phyloP scores from a whole-genome alignment of 345 rosid genomes.

The Hevea brasiliensis region DNA sequence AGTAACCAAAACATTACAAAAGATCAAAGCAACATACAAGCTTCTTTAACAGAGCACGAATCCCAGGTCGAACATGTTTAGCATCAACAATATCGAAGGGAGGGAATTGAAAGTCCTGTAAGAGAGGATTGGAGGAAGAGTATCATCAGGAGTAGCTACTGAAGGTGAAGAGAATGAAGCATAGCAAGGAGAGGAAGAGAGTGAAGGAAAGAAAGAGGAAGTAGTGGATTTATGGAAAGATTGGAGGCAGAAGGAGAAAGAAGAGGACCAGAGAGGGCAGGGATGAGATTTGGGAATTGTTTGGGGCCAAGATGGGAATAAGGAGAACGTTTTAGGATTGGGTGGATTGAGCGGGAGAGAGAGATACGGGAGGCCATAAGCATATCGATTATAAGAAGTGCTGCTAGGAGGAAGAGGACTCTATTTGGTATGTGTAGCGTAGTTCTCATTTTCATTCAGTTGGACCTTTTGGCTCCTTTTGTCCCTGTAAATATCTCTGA shows the following conservation, averaged over 20 bases:
- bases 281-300: slow-evolving; percentile 28
- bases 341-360: slow-evolving; percentile 42
- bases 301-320: slow-evolving; percentile 35
- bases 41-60: slow-evolving; percentile 62
- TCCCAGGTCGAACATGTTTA: slow-evolving; percentile 71
- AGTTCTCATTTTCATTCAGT: no score
- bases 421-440: no score
- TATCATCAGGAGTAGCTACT: slow-evolving; percentile 38
- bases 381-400: slow-evolving; percentile 11
- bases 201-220: slow-evolving; percentile 6
- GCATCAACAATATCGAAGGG: slow-evolving; percentile 70
- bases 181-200: slow-evolving; percentile 21
- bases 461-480: no score
- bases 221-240: slow-evolving; percentile 26
- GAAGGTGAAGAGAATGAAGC: slow-evolving; percentile 24
- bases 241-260: slow-evolving; percentile 45
- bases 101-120: slow-evolving; percentile 72
- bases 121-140: slow-evolving; percentile 58
- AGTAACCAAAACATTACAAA: slow-evolving; percentile 5
- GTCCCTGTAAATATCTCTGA: no score
- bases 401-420: background rate
- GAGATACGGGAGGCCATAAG: slow-evolving; percentile 41
- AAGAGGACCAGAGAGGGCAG: slow-evolving; percentile 58
- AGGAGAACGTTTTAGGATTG: slow-evolving; percentile 28
- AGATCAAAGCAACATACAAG: slow-evolving; percentile 45